phyloP scores from a whole-genome alignment of 1,284 basidiomycete genomes.

The Hypsizygus ulmarius region DNA sequence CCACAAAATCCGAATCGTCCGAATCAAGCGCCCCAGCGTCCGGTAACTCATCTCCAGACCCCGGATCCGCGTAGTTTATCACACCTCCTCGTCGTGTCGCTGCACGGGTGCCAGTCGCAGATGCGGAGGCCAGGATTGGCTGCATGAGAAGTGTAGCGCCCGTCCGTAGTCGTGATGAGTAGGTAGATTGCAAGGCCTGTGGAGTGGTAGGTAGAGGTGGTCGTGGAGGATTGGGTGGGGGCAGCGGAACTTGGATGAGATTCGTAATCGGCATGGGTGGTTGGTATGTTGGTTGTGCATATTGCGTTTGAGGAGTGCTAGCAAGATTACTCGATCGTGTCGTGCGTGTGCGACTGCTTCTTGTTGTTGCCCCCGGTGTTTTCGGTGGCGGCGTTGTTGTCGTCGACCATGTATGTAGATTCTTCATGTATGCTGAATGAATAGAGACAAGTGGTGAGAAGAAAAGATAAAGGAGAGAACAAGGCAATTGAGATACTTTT shows the following conservation, averaged over 20 bases:
- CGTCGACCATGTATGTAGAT: slow-evolving; percentile 61
- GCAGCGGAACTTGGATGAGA: slow-evolving; percentile 22
- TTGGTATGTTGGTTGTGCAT: slow-evolving; percentile 31
- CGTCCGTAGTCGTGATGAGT: slow-evolving; percentile 89
- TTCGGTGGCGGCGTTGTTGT: slow-evolving; percentile 47
- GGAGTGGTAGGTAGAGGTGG: slow-evolving; percentile 54
- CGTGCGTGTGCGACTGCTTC: slow-evolving; percentile 33
- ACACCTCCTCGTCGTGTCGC: slow-evolving; percentile 59
- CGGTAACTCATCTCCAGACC: slow-evolving; percentile 76
- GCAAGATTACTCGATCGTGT: slow-evolving; percentile 37
- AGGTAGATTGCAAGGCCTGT: slow-evolving; percentile 83
- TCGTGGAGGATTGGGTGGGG: slow-evolving; percentile 44
- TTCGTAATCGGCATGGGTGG: slow-evolving; percentile 28
- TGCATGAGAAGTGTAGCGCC: slow-evolving; percentile 90
- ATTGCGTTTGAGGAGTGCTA: slow-evolving; percentile 26
- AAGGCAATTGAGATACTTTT: slow-evolving; percentile 33
- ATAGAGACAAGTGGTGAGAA: slow-evolving; percentile 3
- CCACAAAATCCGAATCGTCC: slow-evolving; percentile 64
- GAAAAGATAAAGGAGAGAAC: slow-evolving; percentile 7
- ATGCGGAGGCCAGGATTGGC: slow-evolving; percentile 62
- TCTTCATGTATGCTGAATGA: slow-evolving; percentile 55
- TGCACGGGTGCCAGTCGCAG: slow-evolving; percentile 43
- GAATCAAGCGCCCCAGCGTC: slow-evolving; percentile 77
- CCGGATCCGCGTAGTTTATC: slow-evolving; percentile 88
- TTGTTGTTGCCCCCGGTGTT: slow-evolving; percentile 27